A percentile compares a stretch with the other conserved stretches of the same genome.
Evolutionary conservation across 2,329 filamentous ascomycete species (phyloP).

Genomic region (Fusarium sp.): DNA sequence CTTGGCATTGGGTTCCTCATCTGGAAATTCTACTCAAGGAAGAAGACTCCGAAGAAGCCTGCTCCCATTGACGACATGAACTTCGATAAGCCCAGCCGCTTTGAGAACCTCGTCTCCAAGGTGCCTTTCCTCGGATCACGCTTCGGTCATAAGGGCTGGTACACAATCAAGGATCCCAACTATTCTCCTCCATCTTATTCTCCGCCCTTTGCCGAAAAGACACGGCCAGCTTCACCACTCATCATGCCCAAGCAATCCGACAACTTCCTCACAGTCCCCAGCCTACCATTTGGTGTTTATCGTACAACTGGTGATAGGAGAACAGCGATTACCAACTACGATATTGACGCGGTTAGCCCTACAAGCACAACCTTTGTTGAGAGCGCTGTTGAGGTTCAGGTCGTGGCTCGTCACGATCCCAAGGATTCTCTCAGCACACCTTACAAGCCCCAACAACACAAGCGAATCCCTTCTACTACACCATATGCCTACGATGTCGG

Average conservation of each 20-base stretch:
- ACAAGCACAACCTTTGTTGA: slow-evolving; percentile 43
- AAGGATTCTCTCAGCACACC: slow-evolving; percentile 28
- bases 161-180: slow-evolving; percentile 49
- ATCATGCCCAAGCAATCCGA: slow-evolving; percentile 42
- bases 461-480: slow-evolving; percentile 32
- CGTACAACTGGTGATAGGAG: slow-evolving; percentile 22
- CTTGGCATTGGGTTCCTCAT: slow-evolving; percentile 39
- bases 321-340: slow-evolving; percentile 23
- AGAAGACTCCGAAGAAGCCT: slow-evolving; percentile 13
- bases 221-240: slow-evolving; percentile 5
- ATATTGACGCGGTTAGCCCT: slow-evolving; percentile 39
- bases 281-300: slow-evolving; percentile 35
- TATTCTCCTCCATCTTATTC: slow-evolving; percentile 21
- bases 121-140: slow-evolving; percentile 54
- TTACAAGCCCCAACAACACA: slow-evolving; percentile 28
- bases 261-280: slow-evolving; percentile 41
- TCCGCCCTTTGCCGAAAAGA: slow-evolving; percentile 41
- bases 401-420: slow-evolving; percentile 37
- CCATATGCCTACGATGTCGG: slow-evolving; percentile 32
- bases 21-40: slow-evolving; percentile 41
- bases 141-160: slow-evolving; percentile 52
- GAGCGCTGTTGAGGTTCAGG: slow-evolving; percentile 38
- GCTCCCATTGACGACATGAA: slow-evolving; percentile 34
- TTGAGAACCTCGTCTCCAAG: slow-evolving; percentile 46
- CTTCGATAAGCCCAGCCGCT: slow-evolving; percentile 41